Percentiles rank a stretch among this genome's conserved stretches.
phyloP scores from a whole-genome alignment of 2,329 filamentous ascomycete genomes.

The Colletotrichum sojae region DNA sequence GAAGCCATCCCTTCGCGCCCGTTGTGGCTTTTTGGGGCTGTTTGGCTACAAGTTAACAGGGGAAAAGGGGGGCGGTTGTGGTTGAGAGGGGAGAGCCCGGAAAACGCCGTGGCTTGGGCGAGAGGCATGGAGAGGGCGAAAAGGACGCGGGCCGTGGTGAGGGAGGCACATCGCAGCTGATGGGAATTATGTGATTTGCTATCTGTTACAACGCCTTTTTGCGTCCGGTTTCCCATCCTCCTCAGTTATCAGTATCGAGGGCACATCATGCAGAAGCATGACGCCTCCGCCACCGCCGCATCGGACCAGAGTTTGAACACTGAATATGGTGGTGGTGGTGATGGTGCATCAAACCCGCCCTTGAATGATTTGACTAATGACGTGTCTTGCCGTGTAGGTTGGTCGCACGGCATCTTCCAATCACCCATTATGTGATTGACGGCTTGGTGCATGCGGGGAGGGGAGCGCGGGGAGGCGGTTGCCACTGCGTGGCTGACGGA shows the following conservation, averaged over 20 bases:
- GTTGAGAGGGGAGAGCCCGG: background rate
- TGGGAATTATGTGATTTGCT: background rate
- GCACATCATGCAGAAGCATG: no score
- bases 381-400: no score
- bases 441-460: no score
- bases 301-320: background rate
- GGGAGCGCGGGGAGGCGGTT: no score
- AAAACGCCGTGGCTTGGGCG: constrained; percentile 3
- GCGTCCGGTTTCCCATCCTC: background rate
- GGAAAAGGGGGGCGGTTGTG: background rate
- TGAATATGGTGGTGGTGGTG: background rate
- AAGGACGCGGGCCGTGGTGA: background rate
- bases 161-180: background rate
- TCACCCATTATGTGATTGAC: no score
- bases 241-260: background rate
- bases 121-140: background rate
- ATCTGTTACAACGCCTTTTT: background rate
- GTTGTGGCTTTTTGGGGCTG: constrained; percentile 5
- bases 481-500: no score
- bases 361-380: no score
- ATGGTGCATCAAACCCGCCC: background rate
- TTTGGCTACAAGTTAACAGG: background rate
- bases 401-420: no score
- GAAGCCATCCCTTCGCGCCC: background rate
- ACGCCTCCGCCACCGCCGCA: background rate